Evolutionary conservation across 116 monocot species (phyloP), one percentile per base, ranked within the genome.

Genomic region (Papilionanthe hybrid): DNA sequence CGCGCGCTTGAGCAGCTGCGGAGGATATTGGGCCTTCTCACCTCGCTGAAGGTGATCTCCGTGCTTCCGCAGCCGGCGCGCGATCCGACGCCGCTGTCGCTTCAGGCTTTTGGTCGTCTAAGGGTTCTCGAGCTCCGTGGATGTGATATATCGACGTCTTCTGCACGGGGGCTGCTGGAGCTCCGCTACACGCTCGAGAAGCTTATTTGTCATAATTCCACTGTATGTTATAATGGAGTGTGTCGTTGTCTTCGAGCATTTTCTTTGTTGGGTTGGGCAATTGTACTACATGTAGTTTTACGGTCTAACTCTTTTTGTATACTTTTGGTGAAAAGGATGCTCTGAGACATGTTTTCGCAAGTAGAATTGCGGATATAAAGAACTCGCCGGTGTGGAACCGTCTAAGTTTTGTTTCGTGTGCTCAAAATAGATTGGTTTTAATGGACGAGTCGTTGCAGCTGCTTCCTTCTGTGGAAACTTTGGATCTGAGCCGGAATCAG

Each of bases 371-470:
- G 48, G 91, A 98, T 72, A 86, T 98, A 89, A 94, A 91, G 78
- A 91, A 94, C 42, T 94, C 94, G 3, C 90, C 91, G 18, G 81
- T 76, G 29, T 98, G 98, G 98, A 85, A 75, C 0, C 78, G 86
- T 74, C 81, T 98, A 29, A 84, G 84, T 55, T 93, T 85, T 83
- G 90, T 98, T 48, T 98, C 98, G 22, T 98, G 93, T 80, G 88
- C 94, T 68, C 91, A 80, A 72, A 98, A 94, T 86, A 84, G 82
- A 2, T 81, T 98, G 63, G 86, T 94, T 75, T 85, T 98, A 25
- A 98, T 98, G 98, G 98, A 98, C 76, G 98, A 98, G 75, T 94
- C 94, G n/a, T 67, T 98, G 75, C 98, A 94, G 76, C 85, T 98
- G 69, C 93, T 98, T 76, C 92, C 94, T 60, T 86, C 57, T 32